Conservation (phyloP, 768 basidiomycete species). For the Omphalotus guepiniiformis region DNA sequence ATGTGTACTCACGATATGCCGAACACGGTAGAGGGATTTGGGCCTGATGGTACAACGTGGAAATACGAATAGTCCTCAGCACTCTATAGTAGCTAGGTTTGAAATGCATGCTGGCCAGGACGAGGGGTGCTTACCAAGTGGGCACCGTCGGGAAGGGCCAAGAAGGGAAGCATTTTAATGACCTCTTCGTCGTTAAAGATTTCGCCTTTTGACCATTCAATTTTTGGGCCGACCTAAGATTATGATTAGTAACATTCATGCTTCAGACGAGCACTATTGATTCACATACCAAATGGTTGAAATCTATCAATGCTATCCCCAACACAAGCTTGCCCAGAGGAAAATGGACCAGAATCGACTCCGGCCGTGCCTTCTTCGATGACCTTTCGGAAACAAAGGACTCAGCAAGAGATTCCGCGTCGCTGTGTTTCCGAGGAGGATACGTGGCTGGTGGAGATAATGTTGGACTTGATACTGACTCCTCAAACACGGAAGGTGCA, state of each 20-base stretch:
- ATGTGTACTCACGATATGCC: constrained; percentile 78
- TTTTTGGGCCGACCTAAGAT: constrained; percentile 80
- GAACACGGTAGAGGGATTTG: constrained; percentile 79
- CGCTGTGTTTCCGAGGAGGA: constrained; percentile 43
- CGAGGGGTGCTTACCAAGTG: constrained; percentile 63
- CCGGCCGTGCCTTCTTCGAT: constrained; percentile 72
- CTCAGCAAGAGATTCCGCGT: constrained; percentile 36
- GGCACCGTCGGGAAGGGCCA: constrained; percentile 96
- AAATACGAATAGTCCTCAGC: constrained; percentile 97
- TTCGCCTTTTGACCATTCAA: constrained; percentile 78
- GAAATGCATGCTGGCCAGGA: constrained; percentile 8
- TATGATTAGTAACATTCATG: constrained; percentile 13
- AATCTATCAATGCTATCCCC: constrained; percentile 91
- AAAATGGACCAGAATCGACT: constrained; percentile 67
- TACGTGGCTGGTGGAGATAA: constrained; percentile 42
- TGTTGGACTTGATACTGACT: constrained; percentile 22
- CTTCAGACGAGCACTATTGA: constrained; percentile 9
- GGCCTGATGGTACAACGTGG: constrained; percentile 73
- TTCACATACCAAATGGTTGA: constrained; percentile 79
- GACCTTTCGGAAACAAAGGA: constrained; percentile 65
- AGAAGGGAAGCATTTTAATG: constrained; percentile 82
- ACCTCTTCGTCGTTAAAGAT: constrained; percentile 86
- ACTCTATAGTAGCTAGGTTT: constrained; percentile 42
- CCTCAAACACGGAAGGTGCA: constrained; percentile 43
- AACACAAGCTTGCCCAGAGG: constrained; percentile 62